Conservation (phyloP, 2,329 filamentous ascomycete genomes). For the Cytospora chrysosperma region DNA sequence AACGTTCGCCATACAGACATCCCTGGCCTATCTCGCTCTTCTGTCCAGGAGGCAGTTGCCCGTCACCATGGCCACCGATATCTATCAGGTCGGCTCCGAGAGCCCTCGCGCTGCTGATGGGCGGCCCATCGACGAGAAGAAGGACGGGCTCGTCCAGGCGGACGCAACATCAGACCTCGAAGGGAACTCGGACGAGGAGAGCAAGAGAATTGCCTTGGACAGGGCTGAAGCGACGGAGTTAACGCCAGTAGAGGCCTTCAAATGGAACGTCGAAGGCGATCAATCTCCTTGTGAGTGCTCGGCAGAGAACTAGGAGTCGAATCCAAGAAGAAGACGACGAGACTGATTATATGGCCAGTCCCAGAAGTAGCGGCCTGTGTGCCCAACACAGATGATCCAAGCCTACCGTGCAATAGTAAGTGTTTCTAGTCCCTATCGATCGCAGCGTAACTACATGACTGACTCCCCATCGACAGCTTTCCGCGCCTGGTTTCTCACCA, state of each 20-base stretch:
- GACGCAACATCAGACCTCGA: constrained; percentile 17
- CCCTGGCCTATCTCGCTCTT: background rate
- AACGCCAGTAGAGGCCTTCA: constrained; percentile 36
- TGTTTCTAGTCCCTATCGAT: background rate
- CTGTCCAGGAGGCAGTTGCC: background rate
- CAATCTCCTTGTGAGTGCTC: constrained; percentile 36
- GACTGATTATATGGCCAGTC: constrained; percentile 27
- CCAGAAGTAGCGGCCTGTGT: constrained; percentile 39
- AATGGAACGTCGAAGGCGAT: constrained; percentile 38
- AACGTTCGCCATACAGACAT: background rate
- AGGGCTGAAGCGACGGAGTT: constrained; percentile 33
- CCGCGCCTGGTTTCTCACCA: constrained; percentile 33
- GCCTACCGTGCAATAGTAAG: constrained; percentile 34
- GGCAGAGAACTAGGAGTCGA: background rate
- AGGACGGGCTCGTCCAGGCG: constrained; percentile 12
- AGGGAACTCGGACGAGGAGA: constrained; percentile 20
- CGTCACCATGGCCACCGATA: constrained; percentile 20
- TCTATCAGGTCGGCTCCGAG: constrained; percentile 12
- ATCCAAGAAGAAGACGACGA: background rate
- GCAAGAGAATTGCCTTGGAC: constrained; percentile 18
- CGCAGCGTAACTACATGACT: too few species aligned
- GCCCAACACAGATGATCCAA: constrained; percentile 36
- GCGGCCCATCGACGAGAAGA: constrained; percentile 10
- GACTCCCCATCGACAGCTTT: constrained; percentile 28
- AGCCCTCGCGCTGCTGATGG: background rate